Evolutionary conservation across 805 yeast genomes (phyloP).

Genomic region (Lachancea sp.): DNA sequence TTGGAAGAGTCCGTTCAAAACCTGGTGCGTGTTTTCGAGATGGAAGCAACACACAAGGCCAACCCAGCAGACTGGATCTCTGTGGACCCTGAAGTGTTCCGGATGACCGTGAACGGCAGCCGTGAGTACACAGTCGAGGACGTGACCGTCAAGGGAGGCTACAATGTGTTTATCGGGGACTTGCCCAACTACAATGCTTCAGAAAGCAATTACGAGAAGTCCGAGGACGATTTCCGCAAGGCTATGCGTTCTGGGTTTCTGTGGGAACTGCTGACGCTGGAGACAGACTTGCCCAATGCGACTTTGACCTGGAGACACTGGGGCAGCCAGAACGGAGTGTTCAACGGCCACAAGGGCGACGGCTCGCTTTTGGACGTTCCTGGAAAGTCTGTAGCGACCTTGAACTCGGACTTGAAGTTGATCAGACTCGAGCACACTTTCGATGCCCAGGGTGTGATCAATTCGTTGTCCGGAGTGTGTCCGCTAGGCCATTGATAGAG

Average conservation of each 20-base stretch:
- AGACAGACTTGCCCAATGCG: slow-evolving; percentile 2
- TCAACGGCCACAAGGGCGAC: slow-evolving; percentile 8
- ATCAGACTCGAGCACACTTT: slow-evolving; percentile 2
- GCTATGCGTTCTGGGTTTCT: slow-evolving; percentile 2
- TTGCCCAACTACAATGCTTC: slow-evolving; percentile 6
- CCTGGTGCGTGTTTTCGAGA: slow-evolving; percentile 4
- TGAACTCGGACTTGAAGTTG: slow-evolving; percentile 1
- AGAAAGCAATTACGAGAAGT: slow-evolving; percentile 1
- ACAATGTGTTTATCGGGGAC: slow-evolving; percentile 5
- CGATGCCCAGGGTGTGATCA: slow-evolving; percentile 4
- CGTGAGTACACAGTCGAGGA: slow-evolving; percentile 4
- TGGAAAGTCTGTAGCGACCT: neutral
- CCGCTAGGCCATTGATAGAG: neutral
- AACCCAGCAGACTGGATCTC: slow-evolving; percentile 7
- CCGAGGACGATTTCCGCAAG: slow-evolving; percentile 4
- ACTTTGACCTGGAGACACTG: slow-evolving; percentile 5
- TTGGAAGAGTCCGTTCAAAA: slow-evolving; percentile 1
- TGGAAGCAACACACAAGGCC: slow-evolving; percentile 7
- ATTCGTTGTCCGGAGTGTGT: slow-evolving; percentile 3
- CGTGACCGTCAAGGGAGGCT: slow-evolving; percentile 3
- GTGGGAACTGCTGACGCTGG: slow-evolving; percentile 4
- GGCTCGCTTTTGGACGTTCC: slow-evolving; percentile 3
- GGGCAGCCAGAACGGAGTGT: slow-evolving; percentile 4
- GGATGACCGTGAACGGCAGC: slow-evolving; percentile 4
- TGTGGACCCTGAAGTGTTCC: slow-evolving; percentile 4